These are phyloP conservation scores for Allium sativum DNA, from an alignment of 106 monocot genomes.

Conservation along the genomic window DNA sequence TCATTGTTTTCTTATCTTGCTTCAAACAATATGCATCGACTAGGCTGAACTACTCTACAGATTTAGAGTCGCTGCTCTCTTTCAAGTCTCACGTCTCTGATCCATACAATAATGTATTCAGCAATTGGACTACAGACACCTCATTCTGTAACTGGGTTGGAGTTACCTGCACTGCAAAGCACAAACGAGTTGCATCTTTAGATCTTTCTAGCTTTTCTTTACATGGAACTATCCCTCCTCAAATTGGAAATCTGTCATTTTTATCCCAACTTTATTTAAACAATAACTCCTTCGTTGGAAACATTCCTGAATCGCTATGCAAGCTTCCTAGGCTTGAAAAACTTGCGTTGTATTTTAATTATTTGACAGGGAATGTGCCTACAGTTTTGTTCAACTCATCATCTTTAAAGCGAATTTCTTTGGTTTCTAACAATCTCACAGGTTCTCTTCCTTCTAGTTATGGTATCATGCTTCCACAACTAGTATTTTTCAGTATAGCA, in stretches of 20 bases:
- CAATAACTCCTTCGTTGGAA: conserved; percentile 3
- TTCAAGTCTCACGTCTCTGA: conserved; percentile 25
- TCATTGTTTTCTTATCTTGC: neutral
- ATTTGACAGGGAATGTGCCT: conserved; percentile 11
- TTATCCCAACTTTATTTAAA: neutral
- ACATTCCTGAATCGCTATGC: conserved; percentile 11
- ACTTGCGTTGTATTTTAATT: conserved; percentile 1
- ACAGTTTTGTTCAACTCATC: conserved; percentile 11
- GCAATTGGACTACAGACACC: conserved; percentile 9
- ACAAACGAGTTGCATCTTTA: conserved; percentile 3
- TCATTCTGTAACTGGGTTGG: conserved; percentile 18
- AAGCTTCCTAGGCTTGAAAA: conserved; percentile 3
- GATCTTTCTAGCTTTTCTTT: conserved; percentile 5
- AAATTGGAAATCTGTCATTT: conserved; percentile 14
- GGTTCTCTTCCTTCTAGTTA: conserved; percentile 6
- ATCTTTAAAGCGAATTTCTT: neutral
- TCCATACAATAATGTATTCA: conserved; percentile 8
- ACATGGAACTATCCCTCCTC: conserved; percentile 8
- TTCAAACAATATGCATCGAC: neutral
- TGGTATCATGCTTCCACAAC: neutral
- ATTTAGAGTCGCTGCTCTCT: conserved; percentile 10
- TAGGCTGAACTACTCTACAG: neutral
- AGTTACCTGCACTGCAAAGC: conserved; percentile 3
- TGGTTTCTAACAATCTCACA: conserved; percentile 6
- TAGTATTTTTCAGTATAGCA: conserved; percentile 1